Evolutionary conservation across 768 basidiomycete species (phyloP), one percentile per base, ranked within the genome.

Genomic region (Boletus edulis): DNA sequence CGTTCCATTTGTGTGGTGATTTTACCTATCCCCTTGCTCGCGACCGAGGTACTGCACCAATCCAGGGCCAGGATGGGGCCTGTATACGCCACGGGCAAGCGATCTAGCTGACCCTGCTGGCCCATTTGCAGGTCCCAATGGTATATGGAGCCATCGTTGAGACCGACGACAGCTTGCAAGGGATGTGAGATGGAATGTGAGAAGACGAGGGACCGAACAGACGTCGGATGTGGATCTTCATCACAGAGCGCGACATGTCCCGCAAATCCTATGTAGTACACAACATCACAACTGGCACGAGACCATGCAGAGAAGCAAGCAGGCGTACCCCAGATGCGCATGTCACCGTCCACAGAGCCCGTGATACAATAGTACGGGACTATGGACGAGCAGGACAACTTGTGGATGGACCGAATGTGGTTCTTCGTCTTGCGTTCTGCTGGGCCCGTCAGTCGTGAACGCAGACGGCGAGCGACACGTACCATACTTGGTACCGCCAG

Each of bases 91-190:
- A 90, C 81, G 7, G 83, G 79, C 18, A 92, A 72, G 20, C 85
- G 82, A 64, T 91, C 90, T 0, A 90, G 74, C 46, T 82, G 79
- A 5, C 88, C 87, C 7, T 83, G 81, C 60, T 87, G 86, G 5
- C 87, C 88, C 81, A 86, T 85, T 61, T 82, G 80, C 50, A 92
- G 73, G 63, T 93, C 91, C 88, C 90, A 92, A 56, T 87, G 77
- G 61, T 85, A 85, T 35, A 90, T 82, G 48, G 78, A 84, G 4
- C 86, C 86, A 57, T 87, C 87, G 59, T 87, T 85, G 11, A 87
- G 74, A 14, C 86, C 86, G 0, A 81, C 81, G 18, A 87, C 72
- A 4, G 85, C 85, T 62, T 89, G 86, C 6, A 89, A 74, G 0
- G 89, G 86, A 49, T 84, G 78, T 55, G 80, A 82, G 1, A 76